Base-by-base conservation (phyloP, 345 rosid genomes). In the Turritis glabra region DNA sequence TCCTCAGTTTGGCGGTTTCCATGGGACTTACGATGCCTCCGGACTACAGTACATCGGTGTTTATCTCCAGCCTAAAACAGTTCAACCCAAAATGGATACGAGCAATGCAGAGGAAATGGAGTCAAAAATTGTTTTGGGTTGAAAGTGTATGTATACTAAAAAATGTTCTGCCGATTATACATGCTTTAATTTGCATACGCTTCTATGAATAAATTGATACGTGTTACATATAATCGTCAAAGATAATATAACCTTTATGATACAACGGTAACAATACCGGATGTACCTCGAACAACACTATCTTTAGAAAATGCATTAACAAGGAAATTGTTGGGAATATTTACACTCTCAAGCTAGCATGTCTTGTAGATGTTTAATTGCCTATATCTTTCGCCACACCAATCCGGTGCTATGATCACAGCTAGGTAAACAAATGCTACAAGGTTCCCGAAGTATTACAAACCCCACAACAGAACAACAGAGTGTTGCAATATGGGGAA, bases 21-120 rank as follows among this genome's bases (percentile, higher is more conserved):
- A 71, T 57, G 77, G 80, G 23, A 47, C 72, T 27, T 56, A 71
- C 2, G 76, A 71, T 57, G 72, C 67, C 8, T 70, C 54, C 0
- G 80, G 76, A 46, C 61, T 71, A 43, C 76, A 77, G 7, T 56
- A 21, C 47, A 77, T 77, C 2, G 76, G 80, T 64, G 72, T 71
- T 71, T 71, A 77, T 23, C 80, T 71, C 23, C 25, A 9, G 11
- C 76, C 80, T 57, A 77, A 71, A 27, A 71, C 72, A 33, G 65
- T 44, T 67, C 41, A 3, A 37, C 78, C 78, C 26, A 48, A 58
- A 38, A 37, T 7, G 11, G 46, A 58, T 57, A 13, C 21, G 1
- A 25, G 29, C 60, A 26, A 66, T 32, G 33, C 61, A 48, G 61
- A 75, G 29, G 68, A 50, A 21, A 15, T 13, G 19, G 78, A 67